Conservation (phyloP, 2,329 filamentous ascomycete species). For the Tolypocladium ophioglossoides region DNA sequence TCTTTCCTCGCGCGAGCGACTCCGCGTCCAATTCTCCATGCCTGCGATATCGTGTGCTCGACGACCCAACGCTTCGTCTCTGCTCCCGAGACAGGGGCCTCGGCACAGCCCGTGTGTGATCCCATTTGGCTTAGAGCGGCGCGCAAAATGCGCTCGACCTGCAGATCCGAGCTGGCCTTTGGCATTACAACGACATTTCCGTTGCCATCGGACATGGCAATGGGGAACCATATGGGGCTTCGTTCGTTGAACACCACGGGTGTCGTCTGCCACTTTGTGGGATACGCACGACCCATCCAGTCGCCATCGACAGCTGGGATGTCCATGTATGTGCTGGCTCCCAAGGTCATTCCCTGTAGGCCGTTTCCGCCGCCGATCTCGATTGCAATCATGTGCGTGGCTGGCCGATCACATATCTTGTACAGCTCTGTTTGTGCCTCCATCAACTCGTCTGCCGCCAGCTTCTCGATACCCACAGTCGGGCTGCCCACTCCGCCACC, state of each 20-base stretch:
- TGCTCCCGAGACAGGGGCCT: conserved; percentile 35
- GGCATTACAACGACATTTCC: conserved; percentile 41
- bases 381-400: conserved; percentile 49
- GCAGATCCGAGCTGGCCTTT: conserved; percentile 31
- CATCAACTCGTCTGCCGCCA: conserved; percentile 44
- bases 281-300: conserved; percentile 47
- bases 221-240: conserved; percentile 32
- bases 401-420: conserved; percentile 32
- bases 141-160: conserved; percentile 38
- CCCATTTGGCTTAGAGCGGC: conserved; percentile 46
- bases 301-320: conserved; percentile 42
- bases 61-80: conserved; percentile 41
- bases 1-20: conserved; percentile 38
- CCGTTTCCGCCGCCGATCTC: conserved; percentile 61
- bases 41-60: conserved; percentile 40
- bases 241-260: conserved; percentile 40
- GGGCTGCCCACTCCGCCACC: conserved; percentile 50
- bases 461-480: conserved; percentile 49
- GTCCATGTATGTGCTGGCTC: conserved; percentile 40
- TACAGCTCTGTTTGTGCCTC: conserved; percentile 42
- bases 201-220: conserved; percentile 40
- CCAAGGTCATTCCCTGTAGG: conserved; percentile 45
- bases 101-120: conserved; percentile 37
- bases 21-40: conserved; percentile 49
- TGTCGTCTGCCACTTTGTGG: conserved; percentile 44